Percentiles rank a stretch among this genome's conserved stretches.
These are phyloP conservation scores for Tephrocybe sp. DNA, from an alignment of 768 basidiomycete genomes.

Conservation along the genomic window DNA sequence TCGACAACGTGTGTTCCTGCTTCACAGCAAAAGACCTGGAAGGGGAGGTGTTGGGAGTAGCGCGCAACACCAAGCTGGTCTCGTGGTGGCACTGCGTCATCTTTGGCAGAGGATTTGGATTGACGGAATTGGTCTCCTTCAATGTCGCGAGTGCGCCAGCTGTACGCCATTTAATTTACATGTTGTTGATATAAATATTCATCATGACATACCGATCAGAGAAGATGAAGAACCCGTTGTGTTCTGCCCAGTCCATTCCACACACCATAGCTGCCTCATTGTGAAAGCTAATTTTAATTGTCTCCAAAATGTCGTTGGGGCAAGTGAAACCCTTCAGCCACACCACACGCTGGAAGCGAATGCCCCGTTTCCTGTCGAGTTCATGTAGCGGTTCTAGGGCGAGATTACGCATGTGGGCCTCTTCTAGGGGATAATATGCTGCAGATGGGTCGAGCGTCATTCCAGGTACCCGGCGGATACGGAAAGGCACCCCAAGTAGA, in stretches of 20 bases:
- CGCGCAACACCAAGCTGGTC: slow-evolving; percentile 79
- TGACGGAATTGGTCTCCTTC: slow-evolving; percentile 98
- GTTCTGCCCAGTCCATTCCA: slow-evolving; percentile 99
- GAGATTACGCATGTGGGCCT: slow-evolving; percentile 91
- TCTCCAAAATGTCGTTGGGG: slow-evolving; percentile 97
- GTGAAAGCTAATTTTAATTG: slow-evolving; percentile 82
- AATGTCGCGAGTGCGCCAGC: slow-evolving; percentile 97
- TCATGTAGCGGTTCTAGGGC: slow-evolving; percentile 90
- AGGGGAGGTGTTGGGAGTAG: slow-evolving; percentile 90
- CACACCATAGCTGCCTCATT: slow-evolving; percentile 99
- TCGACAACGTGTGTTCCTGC: slow-evolving; percentile 97
- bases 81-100: slow-evolving; percentile 90
- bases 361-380: slow-evolving; percentile 69
- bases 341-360: slow-evolving; percentile 87
- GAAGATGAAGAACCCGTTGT: slow-evolving; percentile 96
- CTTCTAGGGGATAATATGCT: slow-evolving; percentile 95
- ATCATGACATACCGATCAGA: slow-evolving; percentile 76
- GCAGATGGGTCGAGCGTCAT: slow-evolving; percentile 90
- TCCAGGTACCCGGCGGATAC: slow-evolving; percentile 86
- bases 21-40: slow-evolving; percentile 99
- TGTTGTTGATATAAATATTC: background rate
- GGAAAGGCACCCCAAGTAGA: slow-evolving; percentile 88
- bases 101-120: slow-evolving; percentile 89
- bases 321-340: slow-evolving; percentile 99
- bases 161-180: slow-evolving; percentile 25